Evolutionary conservation across 371 early-diverging fungal genomes (phyloP).

Genomic region (Haplosporangium sp.): DNA sequence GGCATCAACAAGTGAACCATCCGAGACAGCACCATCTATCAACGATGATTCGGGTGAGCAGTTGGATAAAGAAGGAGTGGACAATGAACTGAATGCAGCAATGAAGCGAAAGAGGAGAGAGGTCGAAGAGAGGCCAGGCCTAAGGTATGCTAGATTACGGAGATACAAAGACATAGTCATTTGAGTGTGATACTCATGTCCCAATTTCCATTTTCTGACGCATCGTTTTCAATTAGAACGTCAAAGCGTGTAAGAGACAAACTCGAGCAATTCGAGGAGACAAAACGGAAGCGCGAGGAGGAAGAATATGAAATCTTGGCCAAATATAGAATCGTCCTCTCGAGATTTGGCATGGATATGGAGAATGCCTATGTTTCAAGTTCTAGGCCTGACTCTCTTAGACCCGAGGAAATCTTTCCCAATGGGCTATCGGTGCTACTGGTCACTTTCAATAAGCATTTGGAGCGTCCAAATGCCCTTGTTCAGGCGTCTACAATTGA

Average conservation of each 20-base stretch:
- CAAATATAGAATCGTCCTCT: conserved; percentile 57
- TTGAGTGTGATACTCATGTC: too few relatives aligned
- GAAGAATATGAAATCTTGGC: conserved; percentile 62
- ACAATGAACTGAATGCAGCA: conserved; percentile 31
- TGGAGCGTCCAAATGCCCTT: conserved; percentile 47
- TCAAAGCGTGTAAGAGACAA: conserved; percentile 71
- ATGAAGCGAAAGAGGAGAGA: conserved; percentile 55
- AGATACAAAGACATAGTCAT: too few relatives aligned
- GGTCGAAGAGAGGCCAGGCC: conserved; percentile 62
- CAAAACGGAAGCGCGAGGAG: conserved; percentile 64
- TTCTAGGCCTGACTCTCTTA: neutral
- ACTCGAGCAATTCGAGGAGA: conserved; percentile 66
- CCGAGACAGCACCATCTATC: neutral
- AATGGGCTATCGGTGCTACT: conserved; percentile 27
- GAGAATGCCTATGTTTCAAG: conserved; percentile 33
- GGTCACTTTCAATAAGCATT: conserved; percentile 36
- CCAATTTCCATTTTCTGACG: too few relatives aligned
- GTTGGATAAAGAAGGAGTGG: conserved; percentile 27
- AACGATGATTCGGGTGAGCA: conserved; percentile 13
- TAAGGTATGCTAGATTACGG: conserved; percentile 57
- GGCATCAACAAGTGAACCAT: neutral
- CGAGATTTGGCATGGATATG: conserved; percentile 53
- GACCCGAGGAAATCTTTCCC: conserved; percentile 30
- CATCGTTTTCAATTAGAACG: conserved; percentile 55
- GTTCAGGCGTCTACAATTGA: conserved; percentile 47